Evolutionary conservation across 2,329 filamentous ascomycete species (phyloP).

Genomic region (Aureobasidium namibiae): DNA sequence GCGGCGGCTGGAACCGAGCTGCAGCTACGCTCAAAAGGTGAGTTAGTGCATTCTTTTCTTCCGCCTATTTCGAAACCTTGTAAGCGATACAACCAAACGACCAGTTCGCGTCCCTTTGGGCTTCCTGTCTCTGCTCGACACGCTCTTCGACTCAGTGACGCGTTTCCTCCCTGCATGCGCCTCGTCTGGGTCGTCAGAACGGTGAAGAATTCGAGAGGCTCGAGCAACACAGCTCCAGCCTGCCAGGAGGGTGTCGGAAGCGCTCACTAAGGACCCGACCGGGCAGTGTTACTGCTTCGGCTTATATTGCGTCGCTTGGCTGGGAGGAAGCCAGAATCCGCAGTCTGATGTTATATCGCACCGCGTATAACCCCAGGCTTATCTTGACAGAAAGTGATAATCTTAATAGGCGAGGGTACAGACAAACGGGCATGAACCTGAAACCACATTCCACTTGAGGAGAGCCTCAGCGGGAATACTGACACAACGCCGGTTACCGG

Average conservation of each 20-base stretch:
- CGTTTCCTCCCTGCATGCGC: slow-evolving; percentile 4
- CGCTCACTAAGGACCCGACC: not conserved
- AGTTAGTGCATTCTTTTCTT: not conserved
- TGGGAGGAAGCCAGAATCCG: not conserved
- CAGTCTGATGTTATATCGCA: not conserved
- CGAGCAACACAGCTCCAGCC: not conserved
- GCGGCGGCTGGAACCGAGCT: not conserved
- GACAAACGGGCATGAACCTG: slow-evolving; percentile 1
- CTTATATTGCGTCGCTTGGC: slow-evolving; percentile 4
- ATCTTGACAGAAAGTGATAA: not conserved
- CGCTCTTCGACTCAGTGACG: not conserved
- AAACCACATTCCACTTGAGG: slow-evolving; percentile 5
- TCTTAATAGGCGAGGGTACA: not conserved
- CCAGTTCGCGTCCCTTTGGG: not conserved
- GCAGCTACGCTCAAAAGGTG: not conserved
- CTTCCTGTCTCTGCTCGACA: not conserved
- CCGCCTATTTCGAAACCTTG: slow-evolving; percentile 5
- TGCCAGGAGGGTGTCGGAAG: not conserved
- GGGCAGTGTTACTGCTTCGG: slow-evolving; percentile 6
- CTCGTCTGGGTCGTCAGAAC: not conserved
- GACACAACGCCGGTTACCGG: slow-evolving; percentile 6
- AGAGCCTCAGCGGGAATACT: not conserved
- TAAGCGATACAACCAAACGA: slow-evolving; percentile 4
- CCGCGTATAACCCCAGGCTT: not conserved
- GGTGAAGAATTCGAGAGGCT: not conserved